phyloP scores from a whole-genome alignment of 2,329 filamentous ascomycete genomes.

The Colletotrichum chrysophilum region DNA sequence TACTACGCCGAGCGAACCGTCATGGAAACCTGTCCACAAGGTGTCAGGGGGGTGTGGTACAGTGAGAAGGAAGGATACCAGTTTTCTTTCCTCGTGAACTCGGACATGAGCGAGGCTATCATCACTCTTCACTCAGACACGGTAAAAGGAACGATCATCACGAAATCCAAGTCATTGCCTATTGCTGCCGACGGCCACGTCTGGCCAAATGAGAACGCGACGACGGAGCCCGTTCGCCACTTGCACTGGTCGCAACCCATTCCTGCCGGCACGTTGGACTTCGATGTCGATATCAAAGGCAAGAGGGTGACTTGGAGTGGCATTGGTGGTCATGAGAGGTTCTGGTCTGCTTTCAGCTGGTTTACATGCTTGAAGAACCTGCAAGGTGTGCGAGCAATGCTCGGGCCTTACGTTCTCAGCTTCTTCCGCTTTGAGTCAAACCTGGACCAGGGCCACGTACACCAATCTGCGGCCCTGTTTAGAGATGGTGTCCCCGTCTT shows the following conservation, averaged over 20 bases:
- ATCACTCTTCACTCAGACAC: conserved; percentile 15
- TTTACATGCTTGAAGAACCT: background rate
- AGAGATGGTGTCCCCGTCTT: background rate
- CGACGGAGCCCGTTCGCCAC: background rate
- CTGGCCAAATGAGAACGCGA: background rate
- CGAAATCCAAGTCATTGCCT: conserved; percentile 14
- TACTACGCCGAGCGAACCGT: conserved; percentile 27
- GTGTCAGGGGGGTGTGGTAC: conserved; percentile 11
- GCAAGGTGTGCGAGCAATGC: background rate
- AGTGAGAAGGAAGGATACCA: conserved; percentile 9
- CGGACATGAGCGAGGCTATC: conserved; percentile 21
- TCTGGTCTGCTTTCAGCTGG: background rate
- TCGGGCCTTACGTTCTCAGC: background rate
- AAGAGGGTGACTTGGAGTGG: background rate
- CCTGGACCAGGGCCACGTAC: background rate
- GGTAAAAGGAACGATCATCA: conserved; percentile 15
- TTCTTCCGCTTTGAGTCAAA: background rate
- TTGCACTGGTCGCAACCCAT: background rate
- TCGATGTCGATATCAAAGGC: background rate
- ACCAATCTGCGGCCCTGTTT: background rate
- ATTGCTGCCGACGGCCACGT: background rate
- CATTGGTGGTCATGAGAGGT: background rate
- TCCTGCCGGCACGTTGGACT: background rate
- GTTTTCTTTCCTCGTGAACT: conserved; percentile 17
- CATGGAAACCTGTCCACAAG: conserved; percentile 25